Conservation (phyloP, 768 basidiomycete genomes). For the Boletus insuetus region DNA sequence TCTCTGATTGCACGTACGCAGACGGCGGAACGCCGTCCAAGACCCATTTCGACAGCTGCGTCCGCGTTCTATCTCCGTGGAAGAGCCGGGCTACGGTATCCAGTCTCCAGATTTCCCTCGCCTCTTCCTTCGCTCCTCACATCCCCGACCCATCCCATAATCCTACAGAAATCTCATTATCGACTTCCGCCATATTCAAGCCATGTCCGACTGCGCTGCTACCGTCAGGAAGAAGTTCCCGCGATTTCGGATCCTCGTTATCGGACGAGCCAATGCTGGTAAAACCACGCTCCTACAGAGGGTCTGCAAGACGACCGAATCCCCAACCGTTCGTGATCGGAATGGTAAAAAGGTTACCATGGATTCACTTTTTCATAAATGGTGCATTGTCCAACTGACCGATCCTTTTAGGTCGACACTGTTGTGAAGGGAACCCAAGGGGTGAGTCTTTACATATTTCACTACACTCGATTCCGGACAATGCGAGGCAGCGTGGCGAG, state of each 20-base stretch:
- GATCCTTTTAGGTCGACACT: not conserved
- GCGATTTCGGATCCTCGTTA: conserved; percentile 39
- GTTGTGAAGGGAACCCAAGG: not conserved
- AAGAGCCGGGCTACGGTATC: not conserved
- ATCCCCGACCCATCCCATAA: too few relatives aligned
- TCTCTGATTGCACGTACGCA: too few relatives aligned
- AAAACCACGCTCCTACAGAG: conserved; percentile 41
- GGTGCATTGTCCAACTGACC: not conserved
- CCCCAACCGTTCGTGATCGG: conserved; percentile 27
- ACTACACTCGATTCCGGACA: too few relatives aligned
- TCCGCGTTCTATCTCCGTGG: not conserved
- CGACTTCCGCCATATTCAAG: not conserved
- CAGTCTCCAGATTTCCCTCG: not conserved
- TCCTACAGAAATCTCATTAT: not conserved
- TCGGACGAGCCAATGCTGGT: conserved; percentile 21
- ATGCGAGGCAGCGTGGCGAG: not conserved
- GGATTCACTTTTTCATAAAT: too few relatives aligned
- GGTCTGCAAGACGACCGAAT: conserved; percentile 35
- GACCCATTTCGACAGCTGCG: not conserved
- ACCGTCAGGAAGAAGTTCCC: not conserved
- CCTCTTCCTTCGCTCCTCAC: not conserved
- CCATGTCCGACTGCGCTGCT: not conserved
- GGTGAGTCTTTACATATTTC: not conserved
- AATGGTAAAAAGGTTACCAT: conserved; percentile 16
- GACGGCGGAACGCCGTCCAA: not conserved